A percentile compares a stretch with the other conserved stretches of the same genome.
phyloP scores from a whole-genome alignment of 176 grass and related monocot genomes.

The Triticum timopheevii region DNA sequence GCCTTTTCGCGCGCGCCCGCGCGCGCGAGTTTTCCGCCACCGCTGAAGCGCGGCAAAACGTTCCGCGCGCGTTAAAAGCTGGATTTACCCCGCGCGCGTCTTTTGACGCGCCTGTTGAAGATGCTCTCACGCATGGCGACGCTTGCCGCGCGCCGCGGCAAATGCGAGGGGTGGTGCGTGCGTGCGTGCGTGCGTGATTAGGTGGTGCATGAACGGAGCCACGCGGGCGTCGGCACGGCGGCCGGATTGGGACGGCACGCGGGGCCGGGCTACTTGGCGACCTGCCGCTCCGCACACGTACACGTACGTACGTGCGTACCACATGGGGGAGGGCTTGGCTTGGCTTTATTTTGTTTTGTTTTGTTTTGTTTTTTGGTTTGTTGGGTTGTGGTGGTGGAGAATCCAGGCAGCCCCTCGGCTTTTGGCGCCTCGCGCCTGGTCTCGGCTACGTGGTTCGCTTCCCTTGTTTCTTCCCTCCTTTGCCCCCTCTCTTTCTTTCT shows the following conservation, averaged over 20 bases:
- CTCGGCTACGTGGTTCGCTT: slow-evolving; percentile 38
- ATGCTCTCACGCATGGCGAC: too few relatives aligned
- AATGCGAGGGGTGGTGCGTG: too few relatives aligned
- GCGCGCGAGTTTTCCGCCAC: too few relatives aligned
- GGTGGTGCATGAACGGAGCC: too few relatives aligned
- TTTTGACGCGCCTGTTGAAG: too few relatives aligned
- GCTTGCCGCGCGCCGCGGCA: too few relatives aligned
- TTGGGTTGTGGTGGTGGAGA: slow-evolving; percentile 47
- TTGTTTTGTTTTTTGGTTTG: slow-evolving; percentile 35
- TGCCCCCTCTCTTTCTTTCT: background rate
- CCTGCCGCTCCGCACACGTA: background rate
- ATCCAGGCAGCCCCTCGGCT: slow-evolving; percentile 43
- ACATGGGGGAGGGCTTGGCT: background rate
- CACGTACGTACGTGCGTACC: background rate
- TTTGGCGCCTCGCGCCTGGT: slow-evolving; percentile 42
- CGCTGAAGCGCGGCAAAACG: too few relatives aligned
- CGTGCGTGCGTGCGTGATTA: too few relatives aligned
- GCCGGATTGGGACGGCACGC: background rate
- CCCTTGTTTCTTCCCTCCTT: background rate
- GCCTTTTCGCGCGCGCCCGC: too few relatives aligned
- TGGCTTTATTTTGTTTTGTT: background rate
- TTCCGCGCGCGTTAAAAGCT: too few relatives aligned
- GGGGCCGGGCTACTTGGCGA: slow-evolving; percentile 3
- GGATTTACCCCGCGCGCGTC: too few relatives aligned
- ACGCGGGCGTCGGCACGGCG: background rate